Evolutionary conservation across 805 yeast genomes (phyloP).

Genomic region (Barnettozyma vustinii): DNA sequence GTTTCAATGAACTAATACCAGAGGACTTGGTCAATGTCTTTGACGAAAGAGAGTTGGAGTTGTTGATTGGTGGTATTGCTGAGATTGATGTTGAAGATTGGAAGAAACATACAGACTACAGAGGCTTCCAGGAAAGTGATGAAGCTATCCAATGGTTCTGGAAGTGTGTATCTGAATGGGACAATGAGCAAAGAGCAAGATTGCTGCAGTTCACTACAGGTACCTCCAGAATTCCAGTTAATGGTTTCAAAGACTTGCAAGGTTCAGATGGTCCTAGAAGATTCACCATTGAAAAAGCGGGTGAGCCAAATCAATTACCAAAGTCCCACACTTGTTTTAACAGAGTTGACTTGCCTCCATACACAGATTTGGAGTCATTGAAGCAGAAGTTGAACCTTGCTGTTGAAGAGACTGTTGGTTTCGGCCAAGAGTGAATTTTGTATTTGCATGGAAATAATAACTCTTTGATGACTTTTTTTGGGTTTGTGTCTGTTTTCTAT

Average conservation of each 20-base stretch:
- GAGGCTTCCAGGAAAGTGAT: conserved; percentile 95
- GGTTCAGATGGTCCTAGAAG: conserved; percentile 99
- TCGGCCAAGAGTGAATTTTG: conserved; percentile 77
- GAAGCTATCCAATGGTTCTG: conserved; percentile 99
- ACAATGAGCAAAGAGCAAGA: conserved; percentile 93
- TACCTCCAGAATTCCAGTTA: conserved; percentile 97
- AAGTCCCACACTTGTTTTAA: conserved; percentile 98
- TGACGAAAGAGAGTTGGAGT: conserved; percentile 95
- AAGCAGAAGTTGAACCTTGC: conserved; percentile 91
- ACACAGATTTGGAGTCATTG: conserved; percentile 74
- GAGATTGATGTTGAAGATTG: conserved; percentile 98
- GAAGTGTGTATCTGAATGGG: conserved; percentile 92
- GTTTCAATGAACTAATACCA: conserved; percentile 95
- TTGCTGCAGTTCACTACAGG: conserved; percentile 96
- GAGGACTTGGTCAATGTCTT: conserved; percentile 94
- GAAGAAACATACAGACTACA: conserved; percentile 97
- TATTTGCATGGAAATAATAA: background rate
- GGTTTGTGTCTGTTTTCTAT: background rate
- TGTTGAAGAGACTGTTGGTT: conserved; percentile 98
- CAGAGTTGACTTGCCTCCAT: conserved; percentile 96
- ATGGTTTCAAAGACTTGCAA: conserved; percentile 97
- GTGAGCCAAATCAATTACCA: conserved; percentile 87
- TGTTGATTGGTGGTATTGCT: conserved; percentile 95
- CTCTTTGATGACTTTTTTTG: background rate
- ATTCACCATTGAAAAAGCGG: conserved; percentile 97